Conservation (phyloP, 768 basidiomycete genomes). For the Mycena vitilis region DNA sequence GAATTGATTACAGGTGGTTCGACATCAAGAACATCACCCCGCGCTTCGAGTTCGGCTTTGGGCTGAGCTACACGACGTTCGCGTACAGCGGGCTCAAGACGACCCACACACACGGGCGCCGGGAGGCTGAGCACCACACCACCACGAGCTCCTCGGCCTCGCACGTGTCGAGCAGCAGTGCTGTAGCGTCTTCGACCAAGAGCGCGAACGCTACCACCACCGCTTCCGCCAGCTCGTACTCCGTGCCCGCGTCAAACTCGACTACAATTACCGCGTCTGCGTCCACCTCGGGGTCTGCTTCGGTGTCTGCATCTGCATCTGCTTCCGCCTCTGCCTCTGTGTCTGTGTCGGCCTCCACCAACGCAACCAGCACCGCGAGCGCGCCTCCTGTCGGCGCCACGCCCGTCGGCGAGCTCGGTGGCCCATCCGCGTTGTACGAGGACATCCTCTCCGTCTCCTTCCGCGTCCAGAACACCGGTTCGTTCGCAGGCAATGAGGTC, state of each 20-base stretch:
- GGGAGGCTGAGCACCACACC: neutral
- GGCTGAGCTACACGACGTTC: conserved; percentile 58
- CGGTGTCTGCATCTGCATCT: conserved; percentile 1
- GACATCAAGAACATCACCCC: conserved; percentile 43
- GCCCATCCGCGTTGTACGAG: conserved; percentile 41
- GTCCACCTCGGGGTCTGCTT: neutral
- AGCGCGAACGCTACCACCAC: neutral
- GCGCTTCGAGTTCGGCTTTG: conserved; percentile 50
- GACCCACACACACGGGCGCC: neutral
- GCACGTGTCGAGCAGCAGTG: too few species aligned
- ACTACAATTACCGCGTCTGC: too few species aligned
- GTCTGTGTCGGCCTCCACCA: conserved; percentile 15
- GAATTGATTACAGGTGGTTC: conserved; percentile 51
- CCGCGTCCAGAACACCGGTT: conserved; percentile 51
- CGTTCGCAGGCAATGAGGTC: conserved; percentile 40
- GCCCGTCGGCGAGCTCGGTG: conserved; percentile 25
- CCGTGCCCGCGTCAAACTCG: too few species aligned
- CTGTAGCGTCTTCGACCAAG: neutral
- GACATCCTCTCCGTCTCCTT: conserved; percentile 47
- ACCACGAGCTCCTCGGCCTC: neutral
- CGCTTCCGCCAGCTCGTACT: conserved; percentile 1
- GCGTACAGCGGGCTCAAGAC: conserved; percentile 47
- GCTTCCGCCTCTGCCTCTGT: conserved; percentile 14
- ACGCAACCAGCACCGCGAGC: conserved; percentile 33
- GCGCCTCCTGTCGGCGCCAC: conserved; percentile 19